Conservation (phyloP, 2,329 filamentous ascomycete genomes). For the Fusarium kyushuense region DNA sequence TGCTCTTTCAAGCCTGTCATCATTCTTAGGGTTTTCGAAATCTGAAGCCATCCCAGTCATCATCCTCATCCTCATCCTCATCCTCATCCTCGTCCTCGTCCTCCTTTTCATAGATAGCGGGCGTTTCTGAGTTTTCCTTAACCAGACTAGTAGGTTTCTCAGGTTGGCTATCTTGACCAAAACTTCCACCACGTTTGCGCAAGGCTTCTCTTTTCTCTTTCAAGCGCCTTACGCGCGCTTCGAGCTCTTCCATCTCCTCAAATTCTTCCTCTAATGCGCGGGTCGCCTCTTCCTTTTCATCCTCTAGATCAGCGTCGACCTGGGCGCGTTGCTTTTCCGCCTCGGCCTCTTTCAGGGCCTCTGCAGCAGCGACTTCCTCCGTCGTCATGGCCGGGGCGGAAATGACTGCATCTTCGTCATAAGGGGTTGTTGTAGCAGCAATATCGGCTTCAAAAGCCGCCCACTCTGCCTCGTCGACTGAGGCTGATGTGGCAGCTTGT, state of each 20-base stretch:
- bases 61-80: constrained; percentile 61
- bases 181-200: constrained; percentile 55
- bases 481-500: constrained; percentile 32
- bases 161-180: constrained; percentile 47
- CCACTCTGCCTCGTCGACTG: constrained; percentile 82
- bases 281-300: constrained; percentile 81
- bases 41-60: constrained; percentile 71
- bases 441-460: constrained; percentile 89
- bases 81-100: constrained; percentile 64
- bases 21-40: constrained; percentile 52
- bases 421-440: constrained; percentile 59
- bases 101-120: constrained; percentile 55
- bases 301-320: constrained; percentile 67
- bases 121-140: constrained; percentile 49
- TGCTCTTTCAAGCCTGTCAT: not conserved
- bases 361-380: constrained; percentile 69
- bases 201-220: constrained; percentile 79
- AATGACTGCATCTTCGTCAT: constrained; percentile 68
- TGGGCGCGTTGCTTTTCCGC: constrained; percentile 66
- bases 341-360: constrained; percentile 62
- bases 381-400: constrained; percentile 76
- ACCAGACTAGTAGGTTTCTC: constrained; percentile 32
- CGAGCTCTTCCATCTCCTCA: constrained; percentile 84
- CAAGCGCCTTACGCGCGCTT: constrained; percentile 75
- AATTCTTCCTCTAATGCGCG: constrained; percentile 81